These are phyloP conservation scores for Metschnikowia sp. DNA, from an alignment of 805 yeast genomes.

Conservation along the genomic window DNA sequence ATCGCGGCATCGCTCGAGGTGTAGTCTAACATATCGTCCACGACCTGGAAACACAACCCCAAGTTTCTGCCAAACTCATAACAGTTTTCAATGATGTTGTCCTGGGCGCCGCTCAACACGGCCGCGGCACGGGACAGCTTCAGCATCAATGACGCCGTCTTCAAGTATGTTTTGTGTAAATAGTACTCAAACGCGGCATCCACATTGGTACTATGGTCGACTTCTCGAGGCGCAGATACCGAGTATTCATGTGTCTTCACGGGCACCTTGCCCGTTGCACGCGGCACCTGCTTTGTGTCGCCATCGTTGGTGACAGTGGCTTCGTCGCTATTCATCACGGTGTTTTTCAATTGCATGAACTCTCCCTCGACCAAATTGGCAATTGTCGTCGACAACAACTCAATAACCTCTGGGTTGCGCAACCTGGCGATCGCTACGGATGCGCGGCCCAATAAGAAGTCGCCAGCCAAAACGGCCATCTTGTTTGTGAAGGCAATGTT, in stretches of 20 bases:
- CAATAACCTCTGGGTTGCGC: constrained; percentile 96
- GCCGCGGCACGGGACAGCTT: constrained; percentile 93
- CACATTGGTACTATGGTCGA: constrained; percentile 64
- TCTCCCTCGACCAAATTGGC: constrained; percentile 98
- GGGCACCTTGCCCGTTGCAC: constrained; percentile 61
- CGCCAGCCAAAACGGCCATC: constrained; percentile 97
- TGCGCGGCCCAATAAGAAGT: constrained; percentile 90
- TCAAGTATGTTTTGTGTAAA: constrained; percentile 89
- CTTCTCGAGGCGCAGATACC: constrained; percentile 35
- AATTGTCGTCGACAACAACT: constrained; percentile 89
- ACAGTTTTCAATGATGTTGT: constrained; percentile 73
- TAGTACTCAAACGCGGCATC: constrained; percentile 93
- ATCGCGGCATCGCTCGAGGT: constrained; percentile 79
- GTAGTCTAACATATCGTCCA: constrained; percentile 94
- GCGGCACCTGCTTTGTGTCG: constrained; percentile 45
- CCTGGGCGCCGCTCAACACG: constrained; percentile 80
- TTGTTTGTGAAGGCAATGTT: constrained; percentile 93
- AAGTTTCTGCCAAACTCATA: constrained; percentile 90
- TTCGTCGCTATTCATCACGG: constrained; percentile 57
- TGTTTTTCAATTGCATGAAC: constrained; percentile 96
- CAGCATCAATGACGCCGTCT: constrained; percentile 92
- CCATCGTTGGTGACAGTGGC: constrained; percentile 48
- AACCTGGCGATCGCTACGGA: constrained; percentile 92
- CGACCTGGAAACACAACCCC: constrained; percentile 93
- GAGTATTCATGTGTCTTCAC: constrained; percentile 57